phyloP scores from a whole-genome alignment of 441 rosid species.

The Erysimum cheiri region DNA sequence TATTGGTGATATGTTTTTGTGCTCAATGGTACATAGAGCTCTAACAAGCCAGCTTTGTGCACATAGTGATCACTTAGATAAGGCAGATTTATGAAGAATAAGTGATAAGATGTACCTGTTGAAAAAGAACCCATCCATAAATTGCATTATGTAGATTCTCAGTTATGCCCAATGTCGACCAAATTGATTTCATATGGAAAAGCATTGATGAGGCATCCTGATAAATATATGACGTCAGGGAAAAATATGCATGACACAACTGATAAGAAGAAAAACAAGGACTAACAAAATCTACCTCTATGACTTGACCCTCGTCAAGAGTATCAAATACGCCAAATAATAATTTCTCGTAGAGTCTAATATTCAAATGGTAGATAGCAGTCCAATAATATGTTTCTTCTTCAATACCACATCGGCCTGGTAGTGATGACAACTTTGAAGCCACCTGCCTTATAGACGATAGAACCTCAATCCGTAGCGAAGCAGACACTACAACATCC shows the following conservation, averaged over 20 bases:
- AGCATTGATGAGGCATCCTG: conserved; percentile 81
- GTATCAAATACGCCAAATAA: conserved; percentile 78
- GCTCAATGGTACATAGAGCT: conserved; percentile 16
- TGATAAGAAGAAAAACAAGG: conserved; percentile 35
- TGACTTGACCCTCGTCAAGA: conserved; percentile 95
- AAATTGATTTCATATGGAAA: conserved; percentile 67
- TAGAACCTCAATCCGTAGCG: conserved; percentile 77
- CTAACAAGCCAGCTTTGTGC: conserved; percentile 19
- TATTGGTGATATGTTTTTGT: conserved; percentile 11
- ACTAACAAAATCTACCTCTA: conserved; percentile 63
- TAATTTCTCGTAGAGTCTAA: conserved; percentile 83
- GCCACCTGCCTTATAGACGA: conserved; percentile 77
- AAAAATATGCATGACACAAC: conserved; percentile 19
- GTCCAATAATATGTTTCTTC: conserved; percentile 87
- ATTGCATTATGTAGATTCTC: conserved; percentile 76
- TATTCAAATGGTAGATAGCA: conserved; percentile 79
- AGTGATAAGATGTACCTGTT: conserved; percentile 65
- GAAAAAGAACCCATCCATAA: conserved; percentile 86
- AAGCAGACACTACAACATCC: conserved; percentile 75
- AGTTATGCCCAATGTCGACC: conserved; percentile 95
- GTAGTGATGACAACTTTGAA: conserved; percentile 63
- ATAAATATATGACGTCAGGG: conserved; percentile 36
- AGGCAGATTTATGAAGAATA: conserved; percentile 29
- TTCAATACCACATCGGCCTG: conserved; percentile 67
- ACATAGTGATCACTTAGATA: conserved; percentile 27